Evolutionary conservation across 371 early-diverging fungal species (phyloP), one percentile per base, ranked within the genome.

Genomic region (Mortierella sp.): DNA sequence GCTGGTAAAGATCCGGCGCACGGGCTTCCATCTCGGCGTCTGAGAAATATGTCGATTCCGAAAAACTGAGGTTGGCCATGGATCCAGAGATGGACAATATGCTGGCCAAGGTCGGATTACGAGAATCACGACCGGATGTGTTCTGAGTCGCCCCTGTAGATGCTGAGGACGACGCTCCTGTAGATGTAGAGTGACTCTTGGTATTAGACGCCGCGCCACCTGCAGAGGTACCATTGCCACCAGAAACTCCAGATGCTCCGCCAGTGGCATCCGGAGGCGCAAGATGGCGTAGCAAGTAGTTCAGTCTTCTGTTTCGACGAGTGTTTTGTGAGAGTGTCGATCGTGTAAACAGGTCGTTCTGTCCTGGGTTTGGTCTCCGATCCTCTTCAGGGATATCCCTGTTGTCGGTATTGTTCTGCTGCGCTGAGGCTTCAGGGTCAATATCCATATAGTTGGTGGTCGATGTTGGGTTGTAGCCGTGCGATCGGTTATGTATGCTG

Each of bases 21-120:
- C 86, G 69, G 0, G 86, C 77, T 64, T 79, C 77, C 86, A 86
- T 86, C 59, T 86, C 86, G 10, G 86, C 86, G 28, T 86, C 86
- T 13, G 86, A 86, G 44, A 86, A 86, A 61, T 86, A 86, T 28
- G 86, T 86, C 59, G 86, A 86, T 16, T 82, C 86, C 21, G 82
- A 73, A 55, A 86, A 86, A 24, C 82, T 82, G 40, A 86, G 80
- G 71, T 82, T 82, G 43, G 86, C 79, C 77, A 86, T 59, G 53
- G 86, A 86, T 40, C 86, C 86, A 24, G 86, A 86, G 55, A 86
- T 73, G 14, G 86, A 82, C 2, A 82, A 51, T 43, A 86, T 82
- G 24, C 54, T 81, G 13, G 86, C 79, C 61, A 86, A 28, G 13
- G 80, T 24, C 50, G 79, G 76, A 14, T 77, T 64, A 21, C 67